These are phyloP conservation scores for Phellopilus nigrolimitatus DNA, from an alignment of 1,284 basidiomycete species.

Conservation along the genomic window DNA sequence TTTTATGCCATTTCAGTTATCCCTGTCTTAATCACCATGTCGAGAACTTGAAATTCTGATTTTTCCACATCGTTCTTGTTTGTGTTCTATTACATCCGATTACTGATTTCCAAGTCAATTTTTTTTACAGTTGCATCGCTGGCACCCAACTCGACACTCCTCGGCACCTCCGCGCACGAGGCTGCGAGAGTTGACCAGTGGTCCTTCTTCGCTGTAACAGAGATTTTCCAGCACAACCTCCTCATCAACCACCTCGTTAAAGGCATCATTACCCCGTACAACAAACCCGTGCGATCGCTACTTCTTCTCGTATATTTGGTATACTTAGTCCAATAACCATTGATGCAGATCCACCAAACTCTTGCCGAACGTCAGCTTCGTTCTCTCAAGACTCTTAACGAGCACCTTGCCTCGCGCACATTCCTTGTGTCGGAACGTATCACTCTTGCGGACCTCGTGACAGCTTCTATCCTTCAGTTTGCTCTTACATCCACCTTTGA, in stretches of 20 bases:
- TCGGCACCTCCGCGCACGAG: conserved; percentile 52
- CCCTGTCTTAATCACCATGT: conserved; percentile 62
- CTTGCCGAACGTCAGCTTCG: conserved; percentile 51
- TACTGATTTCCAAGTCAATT: conserved; percentile 23
- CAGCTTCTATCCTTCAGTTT: conserved; percentile 57
- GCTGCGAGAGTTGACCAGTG: conserved; percentile 66
- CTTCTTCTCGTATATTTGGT: neutral
- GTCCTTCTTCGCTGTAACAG: conserved; percentile 58
- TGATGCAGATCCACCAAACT: conserved; percentile 49
- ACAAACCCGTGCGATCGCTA: conserved; percentile 55
- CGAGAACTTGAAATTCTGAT: conserved; percentile 47
- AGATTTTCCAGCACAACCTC: conserved; percentile 36
- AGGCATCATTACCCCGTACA: conserved; percentile 50
- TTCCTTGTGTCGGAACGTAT: conserved; percentile 94
- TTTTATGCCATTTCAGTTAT: conserved; percentile 45
- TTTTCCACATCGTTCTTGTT: conserved; percentile 10
- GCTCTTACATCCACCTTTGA: conserved; percentile 55
- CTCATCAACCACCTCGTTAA: conserved; percentile 34
- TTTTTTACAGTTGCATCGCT: conserved; percentile 60
- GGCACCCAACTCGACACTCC: conserved; percentile 62
- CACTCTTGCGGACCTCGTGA: conserved; percentile 83
- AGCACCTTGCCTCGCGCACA: conserved; percentile 74
- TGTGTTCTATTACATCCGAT: neutral
- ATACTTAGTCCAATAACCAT: neutral
- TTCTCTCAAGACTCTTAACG: conserved; percentile 64